Base-by-base conservation (phyloP, 164 flowering plant genomes). In the Chimonanthus praecox region DNA sequence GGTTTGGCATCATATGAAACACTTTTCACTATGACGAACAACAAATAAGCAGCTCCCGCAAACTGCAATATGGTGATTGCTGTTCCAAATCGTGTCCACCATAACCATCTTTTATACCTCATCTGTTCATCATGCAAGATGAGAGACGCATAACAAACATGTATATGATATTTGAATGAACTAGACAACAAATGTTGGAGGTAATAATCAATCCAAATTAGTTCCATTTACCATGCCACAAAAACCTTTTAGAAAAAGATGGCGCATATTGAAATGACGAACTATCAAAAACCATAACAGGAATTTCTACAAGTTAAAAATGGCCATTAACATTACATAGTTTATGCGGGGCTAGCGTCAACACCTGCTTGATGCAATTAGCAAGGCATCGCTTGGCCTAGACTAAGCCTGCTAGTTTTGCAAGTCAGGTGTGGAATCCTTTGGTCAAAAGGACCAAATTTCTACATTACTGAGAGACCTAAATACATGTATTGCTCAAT, bases 61-160 rank as follows among this genome's bases (percentile, higher is more conserved):
- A 88, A 76, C 72, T 92, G 97, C 82, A 90, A 72, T 54, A 87
- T 71, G 6, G 90, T 83, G 68, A 90, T 74, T 15, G 83, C 58
- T 76, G 80, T 78, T 33, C 88, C 84, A 74, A 86, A 85, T 4
- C 95, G 83, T 15, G 88, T 84, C 97, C 97, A 92, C 87, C 92
- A 86, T 49, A 89, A 82, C 97, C 94, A 89, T 67, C 78, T 80
- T 80, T 83, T 89, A 70, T 92, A 92, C 75, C 80, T 84, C 74
- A 78, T 68, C 97, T 90, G 90, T 75, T 49, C 84, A 83, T 54
- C 74, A 70, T 2, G 60, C 11, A 54, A 49, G 54, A 20, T 65
- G 64, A 58, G 44, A 45, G 49, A 68, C 0, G 20, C 51, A 68
- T 16, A 20, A 68, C 44, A 47, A 68, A 54, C 8, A 16, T 45